phyloP scores from a whole-genome alignment of 768 basidiomycete species.

The Mycena epipterygia region DNA sequence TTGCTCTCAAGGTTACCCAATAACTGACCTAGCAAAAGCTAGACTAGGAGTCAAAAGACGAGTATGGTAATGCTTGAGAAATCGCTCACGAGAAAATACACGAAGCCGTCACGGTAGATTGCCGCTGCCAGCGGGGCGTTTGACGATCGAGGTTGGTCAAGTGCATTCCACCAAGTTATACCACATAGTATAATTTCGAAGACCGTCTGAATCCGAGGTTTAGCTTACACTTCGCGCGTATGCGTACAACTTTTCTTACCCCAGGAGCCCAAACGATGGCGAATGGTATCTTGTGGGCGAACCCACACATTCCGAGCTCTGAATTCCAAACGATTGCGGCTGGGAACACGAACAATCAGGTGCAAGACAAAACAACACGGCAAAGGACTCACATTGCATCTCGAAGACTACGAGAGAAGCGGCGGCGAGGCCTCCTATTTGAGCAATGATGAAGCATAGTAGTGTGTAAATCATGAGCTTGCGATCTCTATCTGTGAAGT shows the following conservation, averaged over 20 bases:
- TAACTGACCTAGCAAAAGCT: slow-evolving; percentile 27
- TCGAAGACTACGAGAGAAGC: slow-evolving; percentile 20
- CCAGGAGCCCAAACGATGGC: slow-evolving; percentile 30
- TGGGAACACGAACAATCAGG: not conserved
- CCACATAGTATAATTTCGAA: slow-evolving; percentile 30
- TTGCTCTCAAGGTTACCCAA: not conserved
- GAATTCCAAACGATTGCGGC: not conserved
- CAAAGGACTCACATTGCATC: slow-evolving; percentile 16
- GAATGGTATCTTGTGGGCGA: not conserved
- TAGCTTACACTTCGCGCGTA: not conserved
- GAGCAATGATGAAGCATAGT: slow-evolving; percentile 12
- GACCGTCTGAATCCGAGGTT: not conserved
- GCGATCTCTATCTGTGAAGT: slow-evolving; percentile 25
- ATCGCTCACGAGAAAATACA: slow-evolving; percentile 30
- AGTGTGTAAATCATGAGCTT: slow-evolving; percentile 25
- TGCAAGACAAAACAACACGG: not conserved
- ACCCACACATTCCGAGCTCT: slow-evolving; percentile 5
- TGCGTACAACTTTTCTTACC: not conserved
- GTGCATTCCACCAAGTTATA: slow-evolving; percentile 32
- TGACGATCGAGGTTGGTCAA: slow-evolving; percentile 25
- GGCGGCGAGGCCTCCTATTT: slow-evolving; percentile 7
- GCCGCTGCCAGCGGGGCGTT: slow-evolving; percentile 18
- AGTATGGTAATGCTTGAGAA: not conserved
- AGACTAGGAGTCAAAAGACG: not conserved
- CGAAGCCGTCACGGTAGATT: slow-evolving; percentile 30